These are phyloP conservation scores for Viola pubescens DNA, from an alignment of 441 rosid genomes.

Conservation along the genomic window DNA sequence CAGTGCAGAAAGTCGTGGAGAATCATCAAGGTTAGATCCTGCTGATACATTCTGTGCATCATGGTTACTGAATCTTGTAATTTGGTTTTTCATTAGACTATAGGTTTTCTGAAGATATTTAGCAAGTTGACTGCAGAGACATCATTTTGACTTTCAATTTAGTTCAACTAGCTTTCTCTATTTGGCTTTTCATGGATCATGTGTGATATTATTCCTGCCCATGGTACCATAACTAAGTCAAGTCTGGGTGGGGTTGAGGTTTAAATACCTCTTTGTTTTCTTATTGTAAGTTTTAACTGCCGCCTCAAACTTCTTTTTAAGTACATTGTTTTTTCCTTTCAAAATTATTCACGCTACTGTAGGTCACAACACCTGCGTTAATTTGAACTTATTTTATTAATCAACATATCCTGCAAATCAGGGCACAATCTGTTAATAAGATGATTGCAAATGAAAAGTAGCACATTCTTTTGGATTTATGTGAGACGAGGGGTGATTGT, in stretches of 20 bases:
- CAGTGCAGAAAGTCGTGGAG: slow-evolving; percentile 39
- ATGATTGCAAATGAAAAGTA: not conserved
- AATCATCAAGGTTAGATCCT: slow-evolving; percentile 64
- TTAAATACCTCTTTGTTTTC: not conserved
- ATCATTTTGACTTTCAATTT: not conserved
- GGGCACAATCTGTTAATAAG: not conserved
- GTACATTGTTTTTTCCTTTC: not conserved
- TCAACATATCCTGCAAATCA: not conserved
- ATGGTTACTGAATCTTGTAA: slow-evolving; percentile 2
- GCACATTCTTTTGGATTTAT: not conserved
- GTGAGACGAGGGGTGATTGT: too few relatives aligned
- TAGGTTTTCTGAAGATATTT: not conserved
- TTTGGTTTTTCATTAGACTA: not conserved
- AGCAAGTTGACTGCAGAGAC: too few relatives aligned
- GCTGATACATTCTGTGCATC: slow-evolving; percentile 10
- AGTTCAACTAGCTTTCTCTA: not conserved
- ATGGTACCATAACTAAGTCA: not conserved
- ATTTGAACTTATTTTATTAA: not conserved
- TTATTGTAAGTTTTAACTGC: too few relatives aligned
- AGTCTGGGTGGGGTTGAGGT: not conserved
- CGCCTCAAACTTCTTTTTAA: too few relatives aligned
- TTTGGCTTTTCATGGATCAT: not conserved
- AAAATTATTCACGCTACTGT: not conserved
- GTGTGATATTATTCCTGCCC: not conserved
- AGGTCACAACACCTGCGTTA: not conserved